These are phyloP conservation scores for Fraxinus sp. DNA, from an alignment of 305 asterid genomes.

Conservation along the genomic window DNA sequence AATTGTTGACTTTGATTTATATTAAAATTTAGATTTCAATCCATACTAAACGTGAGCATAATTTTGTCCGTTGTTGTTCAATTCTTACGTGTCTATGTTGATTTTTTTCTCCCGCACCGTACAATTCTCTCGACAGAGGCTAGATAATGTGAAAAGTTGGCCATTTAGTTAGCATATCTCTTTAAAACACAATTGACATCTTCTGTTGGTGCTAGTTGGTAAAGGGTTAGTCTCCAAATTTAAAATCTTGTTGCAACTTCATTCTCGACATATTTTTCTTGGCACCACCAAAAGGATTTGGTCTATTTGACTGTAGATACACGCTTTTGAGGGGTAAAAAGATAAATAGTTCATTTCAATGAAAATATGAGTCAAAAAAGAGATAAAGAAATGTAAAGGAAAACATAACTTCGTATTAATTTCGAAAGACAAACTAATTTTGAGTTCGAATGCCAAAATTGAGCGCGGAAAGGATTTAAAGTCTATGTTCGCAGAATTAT, in stretches of 20 bases:
- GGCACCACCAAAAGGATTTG: neutral
- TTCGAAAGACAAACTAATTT: neutral
- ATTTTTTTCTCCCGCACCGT: neutral
- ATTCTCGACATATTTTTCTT: neutral
- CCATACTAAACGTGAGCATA: too few relatives aligned
- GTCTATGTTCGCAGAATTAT: neutral
- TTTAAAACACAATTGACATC: neutral
- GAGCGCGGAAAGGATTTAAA: neutral
- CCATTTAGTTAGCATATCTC: neutral
- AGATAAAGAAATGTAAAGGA: neutral
- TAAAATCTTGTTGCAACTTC: neutral
- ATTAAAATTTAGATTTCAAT: too few relatives aligned
- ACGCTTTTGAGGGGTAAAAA: too few relatives aligned
- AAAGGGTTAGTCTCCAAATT: neutral
- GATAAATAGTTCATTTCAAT: neutral
- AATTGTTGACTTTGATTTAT: too few relatives aligned
- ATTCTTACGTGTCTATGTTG: neutral
- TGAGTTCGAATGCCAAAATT: neutral
- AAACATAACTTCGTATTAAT: neutral
- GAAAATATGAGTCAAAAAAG: neutral
- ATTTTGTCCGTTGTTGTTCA: neutral
- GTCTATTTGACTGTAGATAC: neutral
- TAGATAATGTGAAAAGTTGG: neutral
- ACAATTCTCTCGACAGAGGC: neutral
- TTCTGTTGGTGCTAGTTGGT: neutral